These are phyloP conservation scores for Penicillium turbatum DNA, from an alignment of 495 filamentous ascomycete species.

Conservation along the genomic window DNA sequence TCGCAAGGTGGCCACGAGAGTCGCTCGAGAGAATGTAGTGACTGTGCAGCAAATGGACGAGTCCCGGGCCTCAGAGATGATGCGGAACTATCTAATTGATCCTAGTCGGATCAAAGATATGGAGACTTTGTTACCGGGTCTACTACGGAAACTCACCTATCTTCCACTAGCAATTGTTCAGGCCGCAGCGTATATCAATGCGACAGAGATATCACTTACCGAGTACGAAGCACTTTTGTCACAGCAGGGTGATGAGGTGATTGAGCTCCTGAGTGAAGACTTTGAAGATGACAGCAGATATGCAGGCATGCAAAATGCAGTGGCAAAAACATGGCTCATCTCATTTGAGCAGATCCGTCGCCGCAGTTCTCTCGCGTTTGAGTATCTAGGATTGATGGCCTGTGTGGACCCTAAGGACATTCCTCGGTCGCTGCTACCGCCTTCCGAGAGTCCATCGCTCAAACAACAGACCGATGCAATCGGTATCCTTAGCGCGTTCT, in stretches of 20 bases:
- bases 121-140: slow-evolving; percentile 1
- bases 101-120: no score
- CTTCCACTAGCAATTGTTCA: slow-evolving; percentile 48
- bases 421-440: slow-evolving; percentile 30
- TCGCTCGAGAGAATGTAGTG: background rate
- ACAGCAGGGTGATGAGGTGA: slow-evolving; percentile 25
- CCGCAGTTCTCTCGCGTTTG: slow-evolving; percentile 28
- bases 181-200: slow-evolving; percentile 46
- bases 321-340: slow-evolving; percentile 45
- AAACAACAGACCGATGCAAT: slow-evolving; percentile 25
- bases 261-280: slow-evolving; percentile 35
- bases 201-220: slow-evolving; percentile 24
- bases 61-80: background rate
- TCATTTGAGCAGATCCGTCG: slow-evolving; percentile 44
- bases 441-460: background rate
- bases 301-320: slow-evolving; percentile 30
- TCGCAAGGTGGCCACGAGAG: background rate
- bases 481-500: slow-evolving; percentile 19
- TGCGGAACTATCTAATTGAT: background rate
- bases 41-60: background rate
- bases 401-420: slow-evolving; percentile 42
- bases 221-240: slow-evolving; percentile 30
- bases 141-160: slow-evolving; percentile 35
- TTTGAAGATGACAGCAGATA: slow-evolving; percentile 40
- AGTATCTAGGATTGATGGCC: slow-evolving; percentile 40